Percentiles rank a stretch among this genome's conserved stretches.
Evolutionary conservation across 2,329 filamentous ascomycete genomes (phyloP).

Genomic region (Hypoxylon sp.): DNA sequence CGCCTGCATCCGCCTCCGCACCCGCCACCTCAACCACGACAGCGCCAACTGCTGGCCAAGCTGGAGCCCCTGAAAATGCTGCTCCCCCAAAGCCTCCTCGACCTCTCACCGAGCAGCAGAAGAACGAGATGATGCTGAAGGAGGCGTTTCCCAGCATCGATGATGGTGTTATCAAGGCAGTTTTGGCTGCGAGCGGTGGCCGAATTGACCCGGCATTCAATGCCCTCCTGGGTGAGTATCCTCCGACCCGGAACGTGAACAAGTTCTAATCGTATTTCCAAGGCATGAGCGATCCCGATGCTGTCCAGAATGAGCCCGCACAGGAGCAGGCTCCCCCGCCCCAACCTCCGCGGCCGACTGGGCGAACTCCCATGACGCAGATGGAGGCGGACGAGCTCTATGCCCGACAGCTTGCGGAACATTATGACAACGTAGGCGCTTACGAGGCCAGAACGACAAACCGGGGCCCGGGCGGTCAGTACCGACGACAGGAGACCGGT

Average conservation of each 20-base stretch:
- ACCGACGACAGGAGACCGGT: constrained; percentile 59
- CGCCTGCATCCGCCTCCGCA: constrained; percentile 40
- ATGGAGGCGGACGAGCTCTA: constrained; percentile 90
- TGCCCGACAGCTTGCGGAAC: constrained; percentile 89
- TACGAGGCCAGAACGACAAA: constrained; percentile 66
- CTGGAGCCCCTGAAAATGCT: constrained; percentile 49
- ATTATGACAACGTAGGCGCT: constrained; percentile 74
- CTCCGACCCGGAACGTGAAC: too few relatives aligned
- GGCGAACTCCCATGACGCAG: constrained; percentile 72
- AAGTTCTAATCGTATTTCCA: constrained; percentile 28
- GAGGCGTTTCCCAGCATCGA: constrained; percentile 94
- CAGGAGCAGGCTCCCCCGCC: constrained; percentile 70
- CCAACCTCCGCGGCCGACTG: constrained; percentile 79
- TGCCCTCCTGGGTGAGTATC: constrained; percentile 77
- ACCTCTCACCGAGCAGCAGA: constrained; percentile 80
- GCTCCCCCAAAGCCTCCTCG: constrained; percentile 83
- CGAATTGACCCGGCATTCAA: constrained; percentile 95
- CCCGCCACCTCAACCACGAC: constrained; percentile 46
- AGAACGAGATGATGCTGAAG: constrained; percentile 86
- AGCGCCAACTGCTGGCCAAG: constrained; percentile 47
- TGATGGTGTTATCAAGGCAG: constrained; percentile 79
- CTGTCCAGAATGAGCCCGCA: constrained; percentile 61
- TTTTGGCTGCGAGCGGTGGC: constrained; percentile 84
- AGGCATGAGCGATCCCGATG: constrained; percentile 84
- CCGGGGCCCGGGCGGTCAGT: constrained; percentile 44